Base-by-base conservation (phyloP, 176 grass and related monocot genomes). In the Cenchrus purpureus region DNA sequence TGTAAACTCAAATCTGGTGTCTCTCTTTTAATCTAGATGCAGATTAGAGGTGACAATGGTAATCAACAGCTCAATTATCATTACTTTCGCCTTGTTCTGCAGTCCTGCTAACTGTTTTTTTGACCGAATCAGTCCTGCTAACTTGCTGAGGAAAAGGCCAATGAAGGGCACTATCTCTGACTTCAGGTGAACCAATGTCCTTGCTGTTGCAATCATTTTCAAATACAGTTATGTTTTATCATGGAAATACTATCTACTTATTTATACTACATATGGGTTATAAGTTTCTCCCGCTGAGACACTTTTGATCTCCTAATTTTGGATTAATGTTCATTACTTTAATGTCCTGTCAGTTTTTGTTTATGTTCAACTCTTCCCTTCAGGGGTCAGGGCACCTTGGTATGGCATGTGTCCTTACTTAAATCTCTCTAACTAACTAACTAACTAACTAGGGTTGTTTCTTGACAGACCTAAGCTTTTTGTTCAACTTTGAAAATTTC, bases 121-220 rank as follows among this genome's bases (percentile, higher is more conserved):
- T 32, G 1, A 32, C 31, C 31, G 31, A 32, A 32, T 32, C 53
- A 28, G 32, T n/a, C 52, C 44, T 81, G 37, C 37, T 40, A 40
- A 4, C 37, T 40, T 40, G 43, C 52, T 80, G 44, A 85, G 82
- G 44, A 53, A 45, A 89, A 16, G 29, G 2, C 45, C 20, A 76
- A 54, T 60, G 69, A 55, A 53, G 10, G 62, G 15, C 16, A 68
- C 69, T 85, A 32, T 0, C 44, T 46, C 15, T 62, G 46, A 76
- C 48, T 57, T 79, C 73, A 89, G 82, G 87, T 89, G 63, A 81
- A 81, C 45, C 28, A 65, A 65, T 65, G 9, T 65, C 7, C 50
- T 20, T 79, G 57, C 20, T 80, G 51, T 53, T 51, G 43, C 52
- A 53, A 54, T 50, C 52, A 7, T 74, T 60, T 72, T 51, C 12